phyloP scores from a whole-genome alignment of 2,329 filamentous ascomycete species.

The Pestalotiopsis sp. region DNA sequence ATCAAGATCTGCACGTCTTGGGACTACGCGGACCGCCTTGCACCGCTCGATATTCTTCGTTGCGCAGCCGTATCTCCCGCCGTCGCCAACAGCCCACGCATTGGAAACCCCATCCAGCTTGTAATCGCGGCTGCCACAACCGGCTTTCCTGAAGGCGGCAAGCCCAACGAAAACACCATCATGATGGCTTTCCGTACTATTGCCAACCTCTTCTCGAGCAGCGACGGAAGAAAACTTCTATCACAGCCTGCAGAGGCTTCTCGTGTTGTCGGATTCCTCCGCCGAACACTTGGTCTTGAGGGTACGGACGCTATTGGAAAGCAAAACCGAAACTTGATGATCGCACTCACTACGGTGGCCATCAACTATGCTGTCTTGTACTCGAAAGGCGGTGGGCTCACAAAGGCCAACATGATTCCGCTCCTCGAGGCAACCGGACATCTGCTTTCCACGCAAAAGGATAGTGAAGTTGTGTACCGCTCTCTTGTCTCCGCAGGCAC shows the following conservation, averaged over 20 bases:
- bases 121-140: constrained; percentile 42
- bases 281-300: constrained; percentile 59
- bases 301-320: constrained; percentile 51
- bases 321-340: constrained; percentile 76
- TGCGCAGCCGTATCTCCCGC: constrained; percentile 72
- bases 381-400: constrained; percentile 38
- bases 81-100: constrained; percentile 61
- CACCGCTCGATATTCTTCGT: constrained; percentile 86
- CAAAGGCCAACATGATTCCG: constrained; percentile 45
- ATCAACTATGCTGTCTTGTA: constrained; percentile 85
- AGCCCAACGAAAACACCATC: constrained; percentile 74
- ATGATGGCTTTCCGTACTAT: constrained; percentile 87
- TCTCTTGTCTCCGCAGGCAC: constrained; percentile 84
- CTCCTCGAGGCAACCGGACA: constrained; percentile 65
- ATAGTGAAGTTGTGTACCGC: constrained; percentile 83
- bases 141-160: constrained; percentile 55
- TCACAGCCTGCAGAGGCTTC: constrained; percentile 58
- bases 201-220: constrained; percentile 80
- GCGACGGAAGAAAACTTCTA: constrained; percentile 69
- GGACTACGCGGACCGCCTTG: constrained; percentile 79
- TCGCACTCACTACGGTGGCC: constrained; percentile 79
- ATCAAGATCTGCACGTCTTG: constrained; percentile 76
- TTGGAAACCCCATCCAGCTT: constrained; percentile 63
- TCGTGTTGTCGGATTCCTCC: constrained; percentile 64
- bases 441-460: constrained; percentile 67